phyloP scores from a whole-genome alignment of 1,139 yeast species.

The Groenewaldozyma sp. region DNA sequence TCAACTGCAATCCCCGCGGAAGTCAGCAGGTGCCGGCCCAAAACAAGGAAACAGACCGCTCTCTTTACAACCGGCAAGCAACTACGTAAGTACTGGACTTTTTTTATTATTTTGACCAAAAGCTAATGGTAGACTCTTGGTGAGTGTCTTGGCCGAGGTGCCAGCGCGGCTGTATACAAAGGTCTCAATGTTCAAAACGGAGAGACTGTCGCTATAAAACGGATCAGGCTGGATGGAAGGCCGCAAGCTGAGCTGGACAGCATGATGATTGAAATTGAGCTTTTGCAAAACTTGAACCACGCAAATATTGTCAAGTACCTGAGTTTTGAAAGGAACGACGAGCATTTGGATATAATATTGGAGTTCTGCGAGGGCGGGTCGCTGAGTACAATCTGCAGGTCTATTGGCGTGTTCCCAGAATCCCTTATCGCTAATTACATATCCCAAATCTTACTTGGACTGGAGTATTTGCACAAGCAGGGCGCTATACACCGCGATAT shows the following conservation, averaged over 20 bases:
- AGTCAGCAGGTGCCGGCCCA: too few relatives aligned
- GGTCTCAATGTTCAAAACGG: conserved; percentile 58
- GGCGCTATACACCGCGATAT: conserved; percentile 86
- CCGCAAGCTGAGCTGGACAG: conserved; percentile 29
- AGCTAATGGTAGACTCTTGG: conserved; percentile 30
- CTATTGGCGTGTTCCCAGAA: conserved; percentile 49
- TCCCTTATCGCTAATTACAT: conserved; percentile 49
- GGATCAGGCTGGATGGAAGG: conserved; percentile 46
- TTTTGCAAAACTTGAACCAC: conserved; percentile 64
- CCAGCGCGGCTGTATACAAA: conserved; percentile 65
- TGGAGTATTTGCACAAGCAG: conserved; percentile 56
- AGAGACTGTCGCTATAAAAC: conserved; percentile 78
- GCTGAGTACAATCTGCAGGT: conserved; percentile 55
- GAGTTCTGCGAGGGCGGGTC: conserved; percentile 83
- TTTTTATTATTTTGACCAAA: not conserved
- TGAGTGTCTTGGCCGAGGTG: conserved; percentile 67
- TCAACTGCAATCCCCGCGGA: too few relatives aligned
- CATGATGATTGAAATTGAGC: conserved; percentile 38
- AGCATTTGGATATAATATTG: conserved; percentile 61
- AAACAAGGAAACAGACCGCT: too few relatives aligned
- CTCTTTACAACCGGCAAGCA: not conserved
- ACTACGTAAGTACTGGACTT: not conserved
- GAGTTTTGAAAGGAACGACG: conserved; percentile 69
- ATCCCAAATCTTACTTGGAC: conserved; percentile 64
- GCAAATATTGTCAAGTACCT: conserved; percentile 83